phyloP scores from a whole-genome alignment of 345 rosid genomes.

The Aquilaria malaccensis region DNA sequence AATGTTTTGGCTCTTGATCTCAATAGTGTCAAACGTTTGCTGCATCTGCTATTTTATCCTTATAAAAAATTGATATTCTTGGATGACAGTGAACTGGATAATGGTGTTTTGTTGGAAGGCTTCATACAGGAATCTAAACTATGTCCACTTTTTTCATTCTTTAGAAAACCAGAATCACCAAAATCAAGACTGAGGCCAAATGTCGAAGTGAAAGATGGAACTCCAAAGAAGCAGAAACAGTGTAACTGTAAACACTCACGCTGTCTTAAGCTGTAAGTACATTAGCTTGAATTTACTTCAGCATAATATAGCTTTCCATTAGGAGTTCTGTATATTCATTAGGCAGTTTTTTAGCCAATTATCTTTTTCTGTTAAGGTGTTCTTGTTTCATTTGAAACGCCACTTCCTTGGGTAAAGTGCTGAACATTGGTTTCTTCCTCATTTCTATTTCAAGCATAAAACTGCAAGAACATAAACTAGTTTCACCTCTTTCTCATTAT shows the following conservation, averaged over 20 bases:
- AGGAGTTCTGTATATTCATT: too few species aligned
- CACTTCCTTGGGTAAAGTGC: background rate
- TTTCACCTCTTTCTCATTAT: too few species aligned
- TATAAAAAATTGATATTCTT: constrained; percentile 1
- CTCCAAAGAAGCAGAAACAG: constrained; percentile 93
- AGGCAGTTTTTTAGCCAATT: background rate
- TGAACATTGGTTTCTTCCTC: background rate
- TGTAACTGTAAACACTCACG: constrained; percentile 98
- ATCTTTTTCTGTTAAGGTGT: constrained; percentile 1
- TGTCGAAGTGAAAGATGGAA: constrained; percentile 72
- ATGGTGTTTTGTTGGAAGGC: background rate
- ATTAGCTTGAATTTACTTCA: background rate
- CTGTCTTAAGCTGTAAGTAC: constrained; percentile 89
- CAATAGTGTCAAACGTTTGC: constrained; percentile 6
- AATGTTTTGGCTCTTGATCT: background rate
- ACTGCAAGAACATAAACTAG: too few species aligned
- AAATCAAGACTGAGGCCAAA: constrained; percentile 56
- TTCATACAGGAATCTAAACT: constrained; percentile 6
- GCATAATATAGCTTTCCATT: background rate
- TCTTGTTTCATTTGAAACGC: background rate
- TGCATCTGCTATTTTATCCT: constrained; percentile 2
- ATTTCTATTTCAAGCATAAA: too few species aligned
- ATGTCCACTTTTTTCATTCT: background rate
- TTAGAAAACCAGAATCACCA: constrained; percentile 87
- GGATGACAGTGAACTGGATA: background rate